These are phyloP conservation scores for Boletus barrowsii DNA, from an alignment of 768 basidiomycete species.

Conservation along the genomic window DNA sequence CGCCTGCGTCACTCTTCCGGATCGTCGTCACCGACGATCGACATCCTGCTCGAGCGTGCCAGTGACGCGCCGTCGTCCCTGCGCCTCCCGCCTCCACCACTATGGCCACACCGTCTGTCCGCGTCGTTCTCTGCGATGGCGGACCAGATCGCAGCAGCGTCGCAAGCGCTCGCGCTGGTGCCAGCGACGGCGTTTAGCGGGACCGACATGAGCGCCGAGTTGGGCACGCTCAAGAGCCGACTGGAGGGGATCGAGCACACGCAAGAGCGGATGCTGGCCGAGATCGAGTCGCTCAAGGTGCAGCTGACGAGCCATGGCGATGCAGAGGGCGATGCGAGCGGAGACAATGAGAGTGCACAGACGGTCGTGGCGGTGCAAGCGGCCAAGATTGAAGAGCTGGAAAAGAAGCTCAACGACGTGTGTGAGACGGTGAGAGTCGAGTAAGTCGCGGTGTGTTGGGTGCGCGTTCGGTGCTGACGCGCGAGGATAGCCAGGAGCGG, in stretches of 20 bases:
- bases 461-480: too few species aligned
- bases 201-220: slow-evolving; percentile 7
- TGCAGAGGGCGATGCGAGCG: too few species aligned
- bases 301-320: too few species aligned
- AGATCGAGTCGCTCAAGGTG: slow-evolving; percentile 27
- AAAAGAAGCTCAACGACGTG: slow-evolving; percentile 34
- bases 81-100: slow-evolving; percentile 2
- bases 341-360: neutral
- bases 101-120: slow-evolving; percentile 36
- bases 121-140: slow-evolving; percentile 40
- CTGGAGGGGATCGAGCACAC: slow-evolving; percentile 33
- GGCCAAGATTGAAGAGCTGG: slow-evolving; percentile 31
- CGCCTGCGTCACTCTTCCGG: too few species aligned
- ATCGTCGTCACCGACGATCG: slow-evolving; percentile 18
- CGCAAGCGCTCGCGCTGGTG: slow-evolving; percentile 34
- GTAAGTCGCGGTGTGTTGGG: slow-evolving; percentile 15
- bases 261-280: slow-evolving; percentile 32
- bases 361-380: slow-evolving; percentile 14
- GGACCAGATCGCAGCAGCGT: slow-evolving; percentile 40
- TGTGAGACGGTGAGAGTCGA: slow-evolving; percentile 34
- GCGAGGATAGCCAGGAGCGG: slow-evolving; percentile 32
- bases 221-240: slow-evolving; percentile 22
- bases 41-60: slow-evolving; percentile 15
- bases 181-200: slow-evolving; percentile 22
- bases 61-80: neutral